A percentile compares a stretch with the other conserved stretches of the same genome.
Conservation (phyloP, 192 early-diverging fungal genomes). For the Tieghemiomyces parasiticus region DNA sequence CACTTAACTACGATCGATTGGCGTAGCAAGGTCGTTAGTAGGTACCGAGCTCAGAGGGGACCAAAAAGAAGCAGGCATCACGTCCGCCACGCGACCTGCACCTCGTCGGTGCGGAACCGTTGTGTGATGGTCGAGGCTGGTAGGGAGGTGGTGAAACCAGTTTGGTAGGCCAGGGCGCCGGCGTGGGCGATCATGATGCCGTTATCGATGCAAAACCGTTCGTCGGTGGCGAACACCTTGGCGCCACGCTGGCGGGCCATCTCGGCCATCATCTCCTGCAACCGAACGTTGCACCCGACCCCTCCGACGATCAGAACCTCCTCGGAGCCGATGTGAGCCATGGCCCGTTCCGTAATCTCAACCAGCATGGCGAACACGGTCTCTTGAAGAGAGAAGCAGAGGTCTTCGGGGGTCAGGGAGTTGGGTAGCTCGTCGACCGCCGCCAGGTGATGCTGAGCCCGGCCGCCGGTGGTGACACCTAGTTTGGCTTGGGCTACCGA, state of each 20-base stretch:
- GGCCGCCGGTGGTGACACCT: constrained; percentile 16
- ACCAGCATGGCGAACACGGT: constrained; percentile 98
- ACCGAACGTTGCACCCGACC: constrained; percentile 85
- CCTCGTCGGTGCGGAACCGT: constrained; percentile 78
- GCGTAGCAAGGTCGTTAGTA: too few relatives aligned
- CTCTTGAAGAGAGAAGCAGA: constrained; percentile 97
- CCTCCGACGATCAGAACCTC: constrained; percentile 95
- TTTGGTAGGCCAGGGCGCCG: constrained; percentile 69
- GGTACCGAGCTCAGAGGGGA: too few relatives aligned
- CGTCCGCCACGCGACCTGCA: constrained; percentile 66
- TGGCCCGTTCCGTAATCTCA: constrained; percentile 96
- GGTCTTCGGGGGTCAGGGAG: constrained; percentile 57
- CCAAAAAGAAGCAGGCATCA: too few relatives aligned
- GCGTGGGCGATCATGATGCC: constrained; percentile 99
- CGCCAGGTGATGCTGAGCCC: background rate
- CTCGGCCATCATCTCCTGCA: constrained; percentile 96
- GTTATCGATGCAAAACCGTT: constrained; percentile 96
- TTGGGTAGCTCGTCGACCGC: constrained; percentile 9
- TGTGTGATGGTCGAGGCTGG: constrained; percentile 87
- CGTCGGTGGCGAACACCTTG: constrained; percentile 89
- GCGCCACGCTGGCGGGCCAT: constrained; percentile 85
- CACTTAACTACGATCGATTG: too few relatives aligned
- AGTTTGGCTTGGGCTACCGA: constrained; percentile 43
- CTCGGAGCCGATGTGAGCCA: constrained; percentile 87
- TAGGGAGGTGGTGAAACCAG: constrained; percentile 65